Percentiles rank a stretch among this genome's conserved stretches.
phyloP scores from a whole-genome alignment of 352 stramenopile species.

The Globisporangium apiculatum region DNA sequence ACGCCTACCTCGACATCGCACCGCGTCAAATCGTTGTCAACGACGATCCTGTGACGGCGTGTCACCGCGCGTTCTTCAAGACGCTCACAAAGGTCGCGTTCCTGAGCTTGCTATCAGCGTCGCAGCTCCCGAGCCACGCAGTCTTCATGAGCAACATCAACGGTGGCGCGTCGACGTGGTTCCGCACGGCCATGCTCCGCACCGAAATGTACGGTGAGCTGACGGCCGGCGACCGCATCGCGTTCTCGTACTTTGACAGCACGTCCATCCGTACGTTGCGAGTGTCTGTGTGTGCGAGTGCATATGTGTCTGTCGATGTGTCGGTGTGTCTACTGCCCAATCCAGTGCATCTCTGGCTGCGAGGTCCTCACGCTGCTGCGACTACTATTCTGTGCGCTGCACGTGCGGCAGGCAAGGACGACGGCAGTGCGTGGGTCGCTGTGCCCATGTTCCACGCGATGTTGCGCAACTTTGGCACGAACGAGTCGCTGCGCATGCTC shows the following conservation, averaged over 20 bases:
- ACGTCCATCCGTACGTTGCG: not conserved
- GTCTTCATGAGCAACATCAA: slow-evolving; percentile 31
- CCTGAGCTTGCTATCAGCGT: slow-evolving; percentile 17
- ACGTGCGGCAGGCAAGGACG: slow-evolving; percentile 18
- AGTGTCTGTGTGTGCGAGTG: not conserved
- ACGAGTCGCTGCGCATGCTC: slow-evolving; percentile 13
- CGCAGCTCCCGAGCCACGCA: slow-evolving; percentile 18
- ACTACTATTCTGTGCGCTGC: not conserved
- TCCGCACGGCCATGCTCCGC: slow-evolving; percentile 13
- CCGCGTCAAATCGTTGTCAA: slow-evolving; percentile 15
- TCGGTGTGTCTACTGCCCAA: too few relatives aligned
- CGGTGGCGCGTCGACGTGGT: slow-evolving; percentile 22
- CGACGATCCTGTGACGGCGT: slow-evolving; percentile 21
- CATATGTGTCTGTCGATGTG: not conserved
- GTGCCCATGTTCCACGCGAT: slow-evolving; percentile 22
- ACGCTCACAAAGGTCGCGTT: slow-evolving; percentile 23
- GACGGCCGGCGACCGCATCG: slow-evolving; percentile 13
- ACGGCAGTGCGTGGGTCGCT: slow-evolving; percentile 25
- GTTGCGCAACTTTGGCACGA: slow-evolving; percentile 15
- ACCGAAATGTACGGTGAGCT: slow-evolving; percentile 19
- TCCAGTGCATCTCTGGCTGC: not conserved
- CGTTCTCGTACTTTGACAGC: slow-evolving; percentile 16
- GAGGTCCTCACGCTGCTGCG: not conserved
- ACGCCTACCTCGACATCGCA: slow-evolving; percentile 21
- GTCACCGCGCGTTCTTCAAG: slow-evolving; percentile 34